Percentiles rank a stretch among this genome's conserved stretches.
phyloP scores from a whole-genome alignment of 257 asterid genomes.

The Lycium barbarum region DNA sequence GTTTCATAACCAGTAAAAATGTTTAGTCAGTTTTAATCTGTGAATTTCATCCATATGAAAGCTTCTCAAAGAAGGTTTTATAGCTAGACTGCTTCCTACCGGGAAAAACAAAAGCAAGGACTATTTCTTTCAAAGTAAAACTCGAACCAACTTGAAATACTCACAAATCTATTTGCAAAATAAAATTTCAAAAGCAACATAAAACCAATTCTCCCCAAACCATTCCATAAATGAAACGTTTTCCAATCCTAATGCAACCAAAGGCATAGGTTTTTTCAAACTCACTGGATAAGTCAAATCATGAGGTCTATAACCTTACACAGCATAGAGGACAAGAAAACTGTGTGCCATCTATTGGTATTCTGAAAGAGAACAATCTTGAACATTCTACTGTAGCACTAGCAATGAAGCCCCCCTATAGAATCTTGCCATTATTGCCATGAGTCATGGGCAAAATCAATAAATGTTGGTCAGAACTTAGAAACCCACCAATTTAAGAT shows the following conservation, averaged over 20 bases:
- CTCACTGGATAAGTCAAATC: conserved; percentile 1
- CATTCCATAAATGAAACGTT: background rate
- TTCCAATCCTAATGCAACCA: background rate
- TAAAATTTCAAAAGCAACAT: background rate
- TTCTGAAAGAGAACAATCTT: conserved; percentile 12
- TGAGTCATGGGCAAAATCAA: background rate
- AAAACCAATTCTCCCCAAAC: conserved; percentile 1
- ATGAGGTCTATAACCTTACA: background rate
- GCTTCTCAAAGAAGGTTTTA: background rate
- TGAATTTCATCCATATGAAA: conserved; percentile 15
- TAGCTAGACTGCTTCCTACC: background rate
- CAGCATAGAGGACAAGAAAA: background rate
- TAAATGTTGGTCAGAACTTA: background rate
- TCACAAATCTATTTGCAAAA: background rate
- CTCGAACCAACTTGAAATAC: background rate
- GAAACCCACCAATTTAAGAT: background rate
- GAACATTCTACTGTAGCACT: background rate
- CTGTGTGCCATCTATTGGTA: background rate
- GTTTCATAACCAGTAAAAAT: background rate
- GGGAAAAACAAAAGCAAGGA: background rate
- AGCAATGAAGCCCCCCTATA: background rate
- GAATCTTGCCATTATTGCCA: background rate
- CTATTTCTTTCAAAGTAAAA: background rate
- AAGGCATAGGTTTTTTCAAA: background rate
- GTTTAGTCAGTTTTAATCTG: conserved; percentile 10